These are phyloP conservation scores for Dactylella cylindrospora DNA, from an alignment of 2,329 filamentous ascomycete genomes.

Conservation along the genomic window DNA sequence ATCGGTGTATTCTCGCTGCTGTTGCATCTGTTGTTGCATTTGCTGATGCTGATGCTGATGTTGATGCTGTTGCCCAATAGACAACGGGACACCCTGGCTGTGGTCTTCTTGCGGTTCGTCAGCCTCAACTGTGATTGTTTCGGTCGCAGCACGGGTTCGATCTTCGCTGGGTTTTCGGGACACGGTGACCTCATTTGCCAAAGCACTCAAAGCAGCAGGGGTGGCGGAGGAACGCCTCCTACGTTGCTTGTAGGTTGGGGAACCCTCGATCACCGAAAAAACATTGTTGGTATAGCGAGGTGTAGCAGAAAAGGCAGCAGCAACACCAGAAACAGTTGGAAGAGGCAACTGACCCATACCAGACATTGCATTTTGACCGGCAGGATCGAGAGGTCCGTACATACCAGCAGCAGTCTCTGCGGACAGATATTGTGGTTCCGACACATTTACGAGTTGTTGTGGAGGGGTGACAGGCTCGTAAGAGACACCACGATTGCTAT, in stretches of 20 bases:
- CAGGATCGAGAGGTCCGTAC: slow-evolving; percentile 90
- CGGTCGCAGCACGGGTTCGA: slow-evolving; percentile 84
- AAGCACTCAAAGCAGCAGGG: slow-evolving; percentile 66
- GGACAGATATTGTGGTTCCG: slow-evolving; percentile 93
- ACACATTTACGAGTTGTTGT: slow-evolving; percentile 78
- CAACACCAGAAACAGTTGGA: slow-evolving; percentile 70
- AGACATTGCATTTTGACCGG: slow-evolving; percentile 73
- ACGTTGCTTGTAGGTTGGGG: slow-evolving; percentile 97
- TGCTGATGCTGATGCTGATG: too few relatives aligned
- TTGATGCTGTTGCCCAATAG: slow-evolving; percentile 66
- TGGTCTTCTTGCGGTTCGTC: slow-evolving; percentile 52
- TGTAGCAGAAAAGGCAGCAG: slow-evolving; percentile 65
- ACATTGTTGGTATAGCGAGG: slow-evolving; percentile 74
- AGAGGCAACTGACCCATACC: slow-evolving; percentile 85
- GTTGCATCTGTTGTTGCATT: slow-evolving; percentile 57
- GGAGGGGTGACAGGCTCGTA: slow-evolving; percentile 97
- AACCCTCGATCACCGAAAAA: slow-evolving; percentile 95
- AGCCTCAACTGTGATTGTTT: slow-evolving; percentile 52
- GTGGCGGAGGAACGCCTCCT: slow-evolving; percentile 91
- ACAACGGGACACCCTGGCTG: slow-evolving; percentile 42
- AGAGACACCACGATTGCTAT: slow-evolving; percentile 91
- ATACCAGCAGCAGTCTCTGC: slow-evolving; percentile 89
- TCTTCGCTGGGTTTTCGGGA: slow-evolving; percentile 71
- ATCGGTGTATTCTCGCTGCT: slow-evolving; percentile 77
- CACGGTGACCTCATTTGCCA: slow-evolving; percentile 62